Evolutionary conservation across 139 green algal species (phyloP).

Genomic region (Bryopsis sp.): DNA sequence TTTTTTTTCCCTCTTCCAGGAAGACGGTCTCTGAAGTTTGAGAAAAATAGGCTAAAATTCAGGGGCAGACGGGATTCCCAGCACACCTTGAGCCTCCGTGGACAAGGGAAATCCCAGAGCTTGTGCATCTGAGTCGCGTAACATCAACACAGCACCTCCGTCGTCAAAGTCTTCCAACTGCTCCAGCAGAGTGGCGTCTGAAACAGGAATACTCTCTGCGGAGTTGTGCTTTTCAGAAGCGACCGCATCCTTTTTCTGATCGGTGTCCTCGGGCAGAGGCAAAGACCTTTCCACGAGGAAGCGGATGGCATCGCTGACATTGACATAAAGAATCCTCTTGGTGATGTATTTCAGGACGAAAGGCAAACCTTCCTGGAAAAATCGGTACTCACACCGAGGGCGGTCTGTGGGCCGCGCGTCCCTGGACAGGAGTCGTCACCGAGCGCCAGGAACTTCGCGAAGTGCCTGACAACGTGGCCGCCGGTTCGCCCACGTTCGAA

Average conservation of each 20-base stretch:
- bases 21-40: too few species aligned
- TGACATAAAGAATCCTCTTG: slow-evolving; percentile 37
- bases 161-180: not conserved
- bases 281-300: not conserved
- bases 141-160: slow-evolving; percentile 7
- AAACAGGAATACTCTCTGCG: not conserved
- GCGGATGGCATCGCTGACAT: not conserved
- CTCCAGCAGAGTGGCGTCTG: not conserved
- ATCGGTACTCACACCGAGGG: slow-evolving; percentile 63
- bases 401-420: slow-evolving; percentile 64
- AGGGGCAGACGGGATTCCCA: too few species aligned
- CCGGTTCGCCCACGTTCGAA: too few species aligned
- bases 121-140: not conserved
- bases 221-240: too few species aligned
- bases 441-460: slow-evolving; percentile 15
- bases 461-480: not conserved
- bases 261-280: not conserved
- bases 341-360: slow-evolving; percentile 70
- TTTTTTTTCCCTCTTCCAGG: too few species aligned
- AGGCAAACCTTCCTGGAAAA: slow-evolving; percentile 79
- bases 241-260: too few species aligned
- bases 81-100: slow-evolving; percentile 4
- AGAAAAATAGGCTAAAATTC: too few species aligned
- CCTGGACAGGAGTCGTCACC: slow-evolving; percentile 87
- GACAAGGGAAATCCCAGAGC: slow-evolving; percentile 7